phyloP scores from a whole-genome alignment of 805 yeast species.

The Wickerhamiella sergipiensis region DNA sequence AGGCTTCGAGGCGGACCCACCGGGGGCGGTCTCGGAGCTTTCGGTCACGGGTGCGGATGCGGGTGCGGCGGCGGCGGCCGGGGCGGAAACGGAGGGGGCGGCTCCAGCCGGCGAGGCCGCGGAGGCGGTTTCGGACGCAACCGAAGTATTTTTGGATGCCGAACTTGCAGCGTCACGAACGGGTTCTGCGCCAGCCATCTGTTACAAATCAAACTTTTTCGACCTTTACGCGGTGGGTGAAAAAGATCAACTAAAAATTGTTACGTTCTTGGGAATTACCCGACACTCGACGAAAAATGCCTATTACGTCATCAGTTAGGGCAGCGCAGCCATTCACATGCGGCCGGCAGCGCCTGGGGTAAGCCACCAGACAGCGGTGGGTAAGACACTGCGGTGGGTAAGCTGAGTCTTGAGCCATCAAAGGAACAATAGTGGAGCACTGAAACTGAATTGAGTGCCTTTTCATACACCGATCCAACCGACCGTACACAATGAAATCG shows the following conservation, averaged over 20 bases:
- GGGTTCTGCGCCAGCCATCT: background rate
- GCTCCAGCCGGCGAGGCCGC: slow-evolving; percentile 11
- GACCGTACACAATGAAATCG: background rate
- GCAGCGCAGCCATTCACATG: background rate
- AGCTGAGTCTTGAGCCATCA: no score
- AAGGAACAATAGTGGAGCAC: no score
- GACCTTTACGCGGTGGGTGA: slow-evolving; percentile 1
- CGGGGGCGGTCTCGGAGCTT: slow-evolving; percentile 1
- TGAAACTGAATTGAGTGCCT: no score
- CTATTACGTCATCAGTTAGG: background rate
- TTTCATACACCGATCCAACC: no score
- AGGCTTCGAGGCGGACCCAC: background rate
- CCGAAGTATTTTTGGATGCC: background rate
- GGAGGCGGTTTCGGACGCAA: background rate
- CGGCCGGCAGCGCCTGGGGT: no score
- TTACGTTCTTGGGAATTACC: background rate
- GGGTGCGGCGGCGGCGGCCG: no score
- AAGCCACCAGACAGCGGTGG: no score
- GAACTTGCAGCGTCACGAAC: background rate
- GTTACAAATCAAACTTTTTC: background rate
- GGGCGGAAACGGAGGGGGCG: slow-evolving; percentile 8
- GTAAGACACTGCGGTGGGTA: no score
- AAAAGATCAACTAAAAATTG: background rate
- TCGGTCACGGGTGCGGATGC: slow-evolving; percentile 5
- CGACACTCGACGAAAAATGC: background rate